Evolutionary conservation across 1,284 basidiomycete species (phyloP).

Genomic region (Fomitopsis palustris): DNA sequence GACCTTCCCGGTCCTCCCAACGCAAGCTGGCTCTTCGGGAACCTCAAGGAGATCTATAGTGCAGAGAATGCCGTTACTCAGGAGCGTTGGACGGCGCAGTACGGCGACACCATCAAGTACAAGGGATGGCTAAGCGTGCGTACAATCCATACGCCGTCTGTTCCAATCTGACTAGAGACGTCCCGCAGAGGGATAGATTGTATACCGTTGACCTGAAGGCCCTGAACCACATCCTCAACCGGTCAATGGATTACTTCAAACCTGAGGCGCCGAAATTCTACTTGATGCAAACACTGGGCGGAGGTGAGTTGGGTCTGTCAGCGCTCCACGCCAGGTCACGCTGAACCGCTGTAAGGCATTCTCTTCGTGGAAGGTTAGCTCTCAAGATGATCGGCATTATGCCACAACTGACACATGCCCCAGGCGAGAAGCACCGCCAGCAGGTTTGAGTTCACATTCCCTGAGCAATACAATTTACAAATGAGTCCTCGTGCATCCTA

Average conservation of each 20-base stretch:
- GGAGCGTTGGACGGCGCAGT: constrained; percentile 52
- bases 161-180: neutral
- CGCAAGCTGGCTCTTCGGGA: constrained; percentile 50
- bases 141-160: neutral
- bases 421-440: constrained; percentile 7
- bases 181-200: constrained; percentile 36
- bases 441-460: constrained; percentile 2
- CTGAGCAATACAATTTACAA: too few species aligned
- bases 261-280: constrained; percentile 18
- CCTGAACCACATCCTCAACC: constrained; percentile 34
- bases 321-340: neutral
- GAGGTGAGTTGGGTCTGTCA: constrained; percentile 17
- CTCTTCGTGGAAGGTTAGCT: constrained; percentile 8
- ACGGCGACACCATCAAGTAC: constrained; percentile 50
- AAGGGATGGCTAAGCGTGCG: constrained; percentile 45
- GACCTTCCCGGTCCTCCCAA: constrained; percentile 48
- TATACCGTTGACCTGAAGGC: constrained; percentile 38
- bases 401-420: neutral
- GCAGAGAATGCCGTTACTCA: constrained; percentile 37
- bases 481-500: too few species aligned
- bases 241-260: constrained; percentile 32
- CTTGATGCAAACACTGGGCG: constrained; percentile 25
- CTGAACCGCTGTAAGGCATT: neutral
- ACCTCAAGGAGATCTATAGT: constrained; percentile 40
- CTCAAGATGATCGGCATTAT: neutral